These are phyloP conservation scores for Coemansia sp. DNA, from an alignment of 192 early-diverging fungal species.

Conservation along the genomic window DNA sequence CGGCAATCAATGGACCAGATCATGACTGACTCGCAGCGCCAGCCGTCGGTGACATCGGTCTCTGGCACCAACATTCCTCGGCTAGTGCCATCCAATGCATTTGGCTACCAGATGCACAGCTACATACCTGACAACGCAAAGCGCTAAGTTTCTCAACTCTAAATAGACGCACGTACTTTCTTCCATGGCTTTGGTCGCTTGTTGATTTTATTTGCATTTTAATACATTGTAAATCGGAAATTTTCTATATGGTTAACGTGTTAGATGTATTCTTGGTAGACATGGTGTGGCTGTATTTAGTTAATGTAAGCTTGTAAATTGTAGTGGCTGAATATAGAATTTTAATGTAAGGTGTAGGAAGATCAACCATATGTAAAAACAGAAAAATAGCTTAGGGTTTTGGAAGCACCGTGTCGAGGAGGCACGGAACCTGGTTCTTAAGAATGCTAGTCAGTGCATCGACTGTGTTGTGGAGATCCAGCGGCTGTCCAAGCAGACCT, in stretches of 20 bases:
- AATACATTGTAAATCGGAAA: neutral
- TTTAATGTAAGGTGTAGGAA: neutral
- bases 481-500: conserved; percentile 27
- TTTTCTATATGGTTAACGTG: too few species aligned
- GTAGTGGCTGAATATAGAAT: neutral
- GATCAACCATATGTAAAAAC: neutral
- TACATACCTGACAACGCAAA: conserved; percentile 3
- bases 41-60: neutral
- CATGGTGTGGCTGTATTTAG: too few species aligned
- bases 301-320: neutral
- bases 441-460: conserved; percentile 37
- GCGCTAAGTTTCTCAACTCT: neutral
- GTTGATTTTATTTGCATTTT: neutral
- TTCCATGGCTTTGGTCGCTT: neutral
- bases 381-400: conserved; percentile 26
- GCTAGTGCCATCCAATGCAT: conserved; percentile 9
- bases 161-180: neutral
- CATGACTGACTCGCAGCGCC: conserved; percentile 6
- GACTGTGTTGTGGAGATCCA: conserved; percentile 43
- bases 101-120: conserved; percentile 2
- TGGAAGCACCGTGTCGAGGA: conserved; percentile 41
- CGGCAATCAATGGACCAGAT: conserved; percentile 25
- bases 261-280: too few species aligned
- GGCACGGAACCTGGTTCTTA: conserved; percentile 47
- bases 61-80: neutral